Percentiles rank a stretch among this genome's conserved stretches.
Conservation (phyloP, 371 early-diverging fungal species). For the Rhizopus stolonifer region DNA sequence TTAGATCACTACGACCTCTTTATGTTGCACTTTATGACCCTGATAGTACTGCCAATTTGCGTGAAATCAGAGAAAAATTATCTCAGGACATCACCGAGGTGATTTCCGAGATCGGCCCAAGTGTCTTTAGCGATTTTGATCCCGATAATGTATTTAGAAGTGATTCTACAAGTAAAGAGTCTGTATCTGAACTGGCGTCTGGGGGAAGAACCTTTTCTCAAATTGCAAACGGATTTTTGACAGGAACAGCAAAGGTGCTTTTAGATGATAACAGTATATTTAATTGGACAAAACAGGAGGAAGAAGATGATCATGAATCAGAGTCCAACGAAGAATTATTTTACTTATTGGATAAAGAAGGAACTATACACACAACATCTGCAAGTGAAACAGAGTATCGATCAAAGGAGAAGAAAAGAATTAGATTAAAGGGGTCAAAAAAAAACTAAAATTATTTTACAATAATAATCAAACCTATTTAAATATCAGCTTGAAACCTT, state of each 20-base stretch:
- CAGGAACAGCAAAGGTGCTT: constrained; percentile 45
- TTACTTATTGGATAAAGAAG: constrained; percentile 22
- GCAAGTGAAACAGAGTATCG: constrained; percentile 21
- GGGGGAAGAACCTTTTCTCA: constrained; percentile 37
- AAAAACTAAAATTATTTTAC: neutral
- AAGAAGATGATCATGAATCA: constrained; percentile 7
- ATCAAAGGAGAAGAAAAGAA: neutral
- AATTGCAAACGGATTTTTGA: constrained; percentile 38
- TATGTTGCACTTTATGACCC: constrained; percentile 71
- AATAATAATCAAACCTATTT: no score
- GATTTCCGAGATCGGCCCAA: constrained; percentile 87
- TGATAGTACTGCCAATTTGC: constrained; percentile 57
- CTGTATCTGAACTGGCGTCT: constrained; percentile 34
- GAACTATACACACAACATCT: constrained; percentile 10
- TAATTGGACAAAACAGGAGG: constrained; percentile 46
- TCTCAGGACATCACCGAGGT: constrained; percentile 74
- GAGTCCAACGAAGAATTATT: constrained; percentile 20
- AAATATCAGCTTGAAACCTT: no score
- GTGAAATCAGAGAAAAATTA: constrained; percentile 69
- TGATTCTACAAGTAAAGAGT: constrained; percentile 27
- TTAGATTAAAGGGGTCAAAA: neutral
- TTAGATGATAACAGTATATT: constrained; percentile 61
- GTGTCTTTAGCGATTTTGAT: constrained; percentile 81
- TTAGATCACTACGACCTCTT: constrained; percentile 80
- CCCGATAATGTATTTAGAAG: constrained; percentile 36